Evolutionary conservation across 2,329 filamentous ascomycete genomes (phyloP).

Genomic region (Didymosphaeria variabile): DNA sequence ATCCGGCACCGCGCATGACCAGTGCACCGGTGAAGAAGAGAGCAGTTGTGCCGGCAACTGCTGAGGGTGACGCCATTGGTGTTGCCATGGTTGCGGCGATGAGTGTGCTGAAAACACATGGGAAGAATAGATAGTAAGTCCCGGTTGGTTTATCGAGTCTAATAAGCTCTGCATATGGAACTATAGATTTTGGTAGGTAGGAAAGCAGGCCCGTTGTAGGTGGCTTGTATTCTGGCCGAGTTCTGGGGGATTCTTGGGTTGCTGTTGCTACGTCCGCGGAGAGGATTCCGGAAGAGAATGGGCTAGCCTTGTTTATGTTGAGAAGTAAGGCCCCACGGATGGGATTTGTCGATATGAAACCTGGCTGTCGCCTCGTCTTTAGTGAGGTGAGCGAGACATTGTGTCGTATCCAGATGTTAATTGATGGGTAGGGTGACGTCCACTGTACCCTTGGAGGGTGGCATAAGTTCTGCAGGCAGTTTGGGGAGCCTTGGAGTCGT

Average conservation of each 20-base stretch:
- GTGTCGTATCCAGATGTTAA: not conserved
- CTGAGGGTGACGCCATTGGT: slow-evolving; percentile 67
- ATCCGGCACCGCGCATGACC: slow-evolving; percentile 87
- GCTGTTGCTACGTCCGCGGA: slow-evolving; percentile 27
- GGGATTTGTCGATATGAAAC: not conserved
- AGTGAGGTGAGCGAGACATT: not conserved
- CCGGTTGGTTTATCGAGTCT: slow-evolving; percentile 84
- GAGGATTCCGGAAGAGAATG: slow-evolving; percentile 1
- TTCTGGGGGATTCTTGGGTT: slow-evolving; percentile 23
- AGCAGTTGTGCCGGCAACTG: slow-evolving; percentile 69
- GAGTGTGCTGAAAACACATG: slow-evolving; percentile 84
- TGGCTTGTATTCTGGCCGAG: slow-evolving; percentile 63
- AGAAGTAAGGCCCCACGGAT: not conserved
- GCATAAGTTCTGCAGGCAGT: not conserved
- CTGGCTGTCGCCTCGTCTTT: not conserved
- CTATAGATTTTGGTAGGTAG: slow-evolving; percentile 71
- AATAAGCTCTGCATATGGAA: slow-evolving; percentile 84
- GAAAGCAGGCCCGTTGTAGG: slow-evolving; percentile 77
- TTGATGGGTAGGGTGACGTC: not conserved
- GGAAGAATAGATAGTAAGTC: slow-evolving; percentile 86
- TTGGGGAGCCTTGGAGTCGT: not conserved
- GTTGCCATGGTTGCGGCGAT: slow-evolving; percentile 75
- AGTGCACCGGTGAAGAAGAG: slow-evolving; percentile 81
- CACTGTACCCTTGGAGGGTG: not conserved
- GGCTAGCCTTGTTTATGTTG: not conserved